Evolutionary conservation across 352 stramenopile species (phyloP).

Genomic region (Globisporangium alternatum): DNA sequence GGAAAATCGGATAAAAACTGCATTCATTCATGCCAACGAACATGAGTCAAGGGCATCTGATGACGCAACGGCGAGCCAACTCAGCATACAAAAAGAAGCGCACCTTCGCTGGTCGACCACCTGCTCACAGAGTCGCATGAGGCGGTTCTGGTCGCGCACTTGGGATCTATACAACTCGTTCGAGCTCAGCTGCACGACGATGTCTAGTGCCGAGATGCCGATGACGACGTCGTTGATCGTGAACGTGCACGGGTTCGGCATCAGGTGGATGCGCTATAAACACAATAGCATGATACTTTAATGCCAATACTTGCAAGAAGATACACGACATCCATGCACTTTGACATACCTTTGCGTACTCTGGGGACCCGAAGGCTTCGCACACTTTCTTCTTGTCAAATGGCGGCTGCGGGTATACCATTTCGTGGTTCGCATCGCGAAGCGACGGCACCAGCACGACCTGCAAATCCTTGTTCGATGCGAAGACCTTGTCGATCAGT

Average conservation of each 20-base stretch:
- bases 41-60: no score
- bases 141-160: conserved; percentile 58
- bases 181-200: conserved; percentile 85
- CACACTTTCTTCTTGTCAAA: conserved; percentile 86
- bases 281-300: background rate
- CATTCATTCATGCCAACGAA: background rate
- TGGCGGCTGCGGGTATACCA: conserved; percentile 93
- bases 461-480: conserved; percentile 47
- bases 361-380: conserved; percentile 55
- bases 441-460: conserved; percentile 96
- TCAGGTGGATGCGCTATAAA: conserved; percentile 86
- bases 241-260: conserved; percentile 95
- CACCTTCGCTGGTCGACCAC: conserved; percentile 80
- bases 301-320: background rate
- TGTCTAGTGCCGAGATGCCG: conserved; percentile 91
- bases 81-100: background rate
- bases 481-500: conserved; percentile 61
- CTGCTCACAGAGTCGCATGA: conserved; percentile 76
- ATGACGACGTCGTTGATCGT: conserved; percentile 94
- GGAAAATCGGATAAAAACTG: conserved; percentile 82
- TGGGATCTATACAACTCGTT: conserved; percentile 70
- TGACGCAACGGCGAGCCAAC: no score
- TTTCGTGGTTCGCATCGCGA: conserved; percentile 94
- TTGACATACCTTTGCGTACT: conserved; percentile 54
- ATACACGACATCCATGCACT: background rate